Conservation (phyloP, 2,329 filamentous ascomycete species). For the Dryadomyces quercus-mongolicae region DNA sequence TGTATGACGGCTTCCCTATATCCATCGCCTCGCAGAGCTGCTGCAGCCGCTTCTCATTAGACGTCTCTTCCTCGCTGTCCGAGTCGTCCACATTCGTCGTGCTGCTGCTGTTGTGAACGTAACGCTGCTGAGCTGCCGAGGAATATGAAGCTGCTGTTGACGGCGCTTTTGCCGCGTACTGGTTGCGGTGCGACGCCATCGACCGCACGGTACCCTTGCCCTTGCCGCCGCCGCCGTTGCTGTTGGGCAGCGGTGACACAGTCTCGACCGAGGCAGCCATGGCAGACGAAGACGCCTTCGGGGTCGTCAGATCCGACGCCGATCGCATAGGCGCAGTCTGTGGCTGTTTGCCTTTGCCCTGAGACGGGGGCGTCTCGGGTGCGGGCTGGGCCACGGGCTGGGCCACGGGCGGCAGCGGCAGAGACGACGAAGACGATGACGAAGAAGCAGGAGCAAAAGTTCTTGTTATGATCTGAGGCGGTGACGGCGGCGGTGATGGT, state of each 20-base stretch:
- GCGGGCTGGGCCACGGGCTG: neutral
- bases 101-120: neutral
- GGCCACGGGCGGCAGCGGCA: neutral
- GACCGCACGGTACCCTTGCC: neutral
- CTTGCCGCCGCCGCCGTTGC: too few relatives aligned
- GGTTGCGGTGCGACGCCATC: too few relatives aligned
- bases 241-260: neutral
- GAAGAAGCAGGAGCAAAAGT: too few relatives aligned
- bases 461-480: too few relatives aligned
- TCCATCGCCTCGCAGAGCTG: constrained; percentile 6
- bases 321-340: too few relatives aligned
- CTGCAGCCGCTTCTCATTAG: constrained; percentile 15
- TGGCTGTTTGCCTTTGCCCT: too few relatives aligned
- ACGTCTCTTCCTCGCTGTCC: constrained; percentile 6
- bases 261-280: too few relatives aligned
- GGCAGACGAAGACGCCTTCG: neutral
- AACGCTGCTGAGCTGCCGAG: neutral
- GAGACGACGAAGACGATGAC: neutral
- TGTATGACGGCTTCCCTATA: constrained; percentile 4
- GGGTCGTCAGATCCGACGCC: neutral
- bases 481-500: too few relatives aligned
- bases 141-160: neutral
- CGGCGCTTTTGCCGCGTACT: too few relatives aligned
- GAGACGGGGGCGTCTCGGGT: neutral
- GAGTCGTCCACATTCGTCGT: too few relatives aligned